A percentile compares a stretch with the other conserved stretches of the same genome.
Evolutionary conservation across 257 asterid species (phyloP).

Genomic region (Coffea canephora): DNA sequence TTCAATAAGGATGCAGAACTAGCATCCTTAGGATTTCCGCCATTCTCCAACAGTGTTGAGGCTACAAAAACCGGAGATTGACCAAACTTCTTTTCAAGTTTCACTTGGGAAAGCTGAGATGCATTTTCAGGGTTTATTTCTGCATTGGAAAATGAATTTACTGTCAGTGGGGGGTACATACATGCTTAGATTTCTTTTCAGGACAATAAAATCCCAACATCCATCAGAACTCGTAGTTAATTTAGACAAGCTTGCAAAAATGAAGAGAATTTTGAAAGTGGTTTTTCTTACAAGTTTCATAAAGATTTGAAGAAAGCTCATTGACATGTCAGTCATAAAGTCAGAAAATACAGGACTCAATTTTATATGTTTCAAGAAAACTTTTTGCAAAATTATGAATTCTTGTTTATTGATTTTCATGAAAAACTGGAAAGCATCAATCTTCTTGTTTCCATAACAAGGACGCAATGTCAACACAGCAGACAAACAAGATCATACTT

Average conservation of each 20-base stretch:
- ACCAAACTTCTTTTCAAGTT: conserved; percentile 79
- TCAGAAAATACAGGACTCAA: background rate
- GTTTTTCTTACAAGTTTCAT: background rate
- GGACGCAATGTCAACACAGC: background rate
- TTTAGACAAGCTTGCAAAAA: background rate
- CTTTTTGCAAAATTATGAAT: background rate
- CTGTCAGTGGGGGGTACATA: background rate
- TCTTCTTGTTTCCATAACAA: background rate
- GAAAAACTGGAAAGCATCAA: background rate
- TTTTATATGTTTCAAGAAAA: background rate
- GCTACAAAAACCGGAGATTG: conserved; percentile 82
- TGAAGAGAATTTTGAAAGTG: background rate
- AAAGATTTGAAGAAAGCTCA: background rate
- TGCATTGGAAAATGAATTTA: conserved; percentile 25
- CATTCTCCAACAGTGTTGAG: conserved; percentile 64
- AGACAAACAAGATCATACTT: background rate
- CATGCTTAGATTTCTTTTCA: background rate
- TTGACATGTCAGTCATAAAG: background rate
- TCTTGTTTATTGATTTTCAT: background rate
- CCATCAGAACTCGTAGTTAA: background rate
- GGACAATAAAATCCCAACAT: background rate
- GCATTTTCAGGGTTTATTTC: conserved; percentile 34
- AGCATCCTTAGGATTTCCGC: conserved; percentile 49
- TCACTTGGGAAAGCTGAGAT: conserved; percentile 50
- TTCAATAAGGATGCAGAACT: conserved; percentile 49